Base-by-base conservation (phyloP, 2,329 filamentous ascomycete species). In the Trichoderma harzianum region DNA sequence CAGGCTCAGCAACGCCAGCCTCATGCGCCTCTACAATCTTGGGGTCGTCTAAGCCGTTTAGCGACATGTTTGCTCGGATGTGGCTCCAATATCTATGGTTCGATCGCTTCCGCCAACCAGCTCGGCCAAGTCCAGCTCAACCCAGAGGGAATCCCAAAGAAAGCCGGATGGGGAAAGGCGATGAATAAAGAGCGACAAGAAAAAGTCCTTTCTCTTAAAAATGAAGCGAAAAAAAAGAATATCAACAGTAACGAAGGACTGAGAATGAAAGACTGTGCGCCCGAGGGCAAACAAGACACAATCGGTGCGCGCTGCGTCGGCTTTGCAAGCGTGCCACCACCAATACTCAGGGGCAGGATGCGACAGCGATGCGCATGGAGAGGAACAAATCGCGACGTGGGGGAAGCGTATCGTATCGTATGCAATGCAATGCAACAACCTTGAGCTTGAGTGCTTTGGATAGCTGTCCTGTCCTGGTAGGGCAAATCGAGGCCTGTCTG, bases 11-110 rank as follows among this genome's bases (percentile, higher is more conserved):
- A 77, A 91, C 86, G 71, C 93, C 93, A 77, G 89, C 86, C 79
- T 95, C 92, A 83, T 97, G 91, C 78, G 95, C 94, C 84, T 97
- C 93, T 83, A 91, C 89, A 83, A 99, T 88, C 79, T 90, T 88
- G 77, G 88, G 85, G 84, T 90, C 88, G 85, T 98, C 95, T 83
- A 98, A 87, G 75, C 96, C 96, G 90, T 97, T 97, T 83, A 98
- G 87, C 86, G 95, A 98, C 95, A 98, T 98, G 73, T 70, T 72
- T n/a, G 58, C 53, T 65, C 36, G 18, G 28, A 51, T 47, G 24
- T 55, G 34, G 61, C 28, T 58, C 39, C 61, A 28, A 58, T 53
- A 21, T 66, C 51, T 60, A 62, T 51, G 14, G 3, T 36, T 43
- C 32, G 60, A 57, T 63, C 32, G 68, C 47, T 70, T 57, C 24